These are phyloP conservation scores for Phytopythium mirpurense DNA, from an alignment of 352 stramenopile species.

Conservation along the genomic window DNA sequence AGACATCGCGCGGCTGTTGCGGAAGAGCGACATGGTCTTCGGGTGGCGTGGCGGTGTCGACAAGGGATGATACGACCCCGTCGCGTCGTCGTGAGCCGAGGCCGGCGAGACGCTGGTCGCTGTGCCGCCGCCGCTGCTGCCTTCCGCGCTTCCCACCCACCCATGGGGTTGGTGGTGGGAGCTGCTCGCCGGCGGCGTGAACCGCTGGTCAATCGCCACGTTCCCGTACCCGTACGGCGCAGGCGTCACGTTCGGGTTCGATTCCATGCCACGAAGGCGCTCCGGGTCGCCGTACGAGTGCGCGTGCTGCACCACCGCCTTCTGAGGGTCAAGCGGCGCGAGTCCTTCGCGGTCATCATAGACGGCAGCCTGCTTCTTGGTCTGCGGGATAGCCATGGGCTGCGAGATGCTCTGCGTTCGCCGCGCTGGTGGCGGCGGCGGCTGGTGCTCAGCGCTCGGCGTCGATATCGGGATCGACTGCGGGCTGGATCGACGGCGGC, in stretches of 20 bases:
- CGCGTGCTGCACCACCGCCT: constrained; percentile 42
- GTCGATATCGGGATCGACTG: constrained; percentile 26
- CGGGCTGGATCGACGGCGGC: constrained; percentile 33
- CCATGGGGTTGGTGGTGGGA: constrained; percentile 28
- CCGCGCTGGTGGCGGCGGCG: constrained; percentile 10
- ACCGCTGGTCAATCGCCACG: constrained; percentile 48
- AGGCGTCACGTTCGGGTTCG: constrained; percentile 61
- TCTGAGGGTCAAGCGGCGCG: constrained; percentile 16
- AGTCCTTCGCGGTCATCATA: constrained; percentile 19
- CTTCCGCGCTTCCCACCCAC: constrained; percentile 27
- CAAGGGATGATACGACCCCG: constrained; percentile 27
- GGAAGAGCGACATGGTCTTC: constrained; percentile 44
- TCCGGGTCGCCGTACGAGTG: constrained; percentile 70
- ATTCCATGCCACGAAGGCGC: constrained; percentile 28
- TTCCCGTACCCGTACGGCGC: constrained; percentile 77
- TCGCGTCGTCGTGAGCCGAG: constrained; percentile 35
- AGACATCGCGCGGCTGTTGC: constrained; percentile 19
- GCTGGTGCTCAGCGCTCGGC: constrained; percentile 10
- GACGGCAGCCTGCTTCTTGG: constrained; percentile 27
- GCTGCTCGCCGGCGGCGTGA: constrained; percentile 21
- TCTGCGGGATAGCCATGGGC: constrained; percentile 74
- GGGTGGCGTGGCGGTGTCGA: constrained; percentile 70
- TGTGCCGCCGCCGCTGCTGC: constrained; percentile 16
- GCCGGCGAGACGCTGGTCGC: constrained; percentile 25
- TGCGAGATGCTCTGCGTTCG: constrained; percentile 51